Evolutionary conservation across 2,329 filamentous ascomycete genomes (phyloP).

Genomic region (Hyphodiscus sp.): DNA sequence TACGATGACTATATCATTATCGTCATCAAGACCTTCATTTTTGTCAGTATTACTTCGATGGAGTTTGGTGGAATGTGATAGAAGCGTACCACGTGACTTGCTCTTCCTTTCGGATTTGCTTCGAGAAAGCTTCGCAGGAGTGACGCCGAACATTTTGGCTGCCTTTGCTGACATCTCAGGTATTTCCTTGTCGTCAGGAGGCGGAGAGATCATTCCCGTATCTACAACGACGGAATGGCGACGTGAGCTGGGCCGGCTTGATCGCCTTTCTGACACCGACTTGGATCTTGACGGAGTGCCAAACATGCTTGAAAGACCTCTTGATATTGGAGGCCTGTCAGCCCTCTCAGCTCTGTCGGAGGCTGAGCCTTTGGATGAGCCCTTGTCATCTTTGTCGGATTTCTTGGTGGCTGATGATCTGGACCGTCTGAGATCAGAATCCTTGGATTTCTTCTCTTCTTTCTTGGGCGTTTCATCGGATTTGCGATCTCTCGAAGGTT

Average conservation of each 20-base stretch:
- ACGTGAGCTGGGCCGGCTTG: constrained; percentile 55
- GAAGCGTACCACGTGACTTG: constrained; percentile 37
- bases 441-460: constrained; percentile 38
- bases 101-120: constrained; percentile 41
- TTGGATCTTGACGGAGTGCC: constrained; percentile 63
- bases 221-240: constrained; percentile 62
- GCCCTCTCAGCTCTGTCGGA: constrained; percentile 49
- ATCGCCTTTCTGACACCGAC: constrained; percentile 59
- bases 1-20: constrained; percentile 47
- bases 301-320: constrained; percentile 57
- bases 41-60: constrained; percentile 13
- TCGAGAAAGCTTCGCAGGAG: constrained; percentile 39
- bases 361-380: constrained; percentile 60
- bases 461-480: constrained; percentile 14
- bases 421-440: constrained; percentile 44
- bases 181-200: constrained; percentile 54
- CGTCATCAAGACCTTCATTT: constrained; percentile 30
- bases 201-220: constrained; percentile 61
- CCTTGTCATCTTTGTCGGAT: constrained; percentile 56
- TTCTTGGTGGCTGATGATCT: constrained; percentile 50
- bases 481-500: constrained; percentile 28
- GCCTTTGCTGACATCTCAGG: constrained; percentile 64
- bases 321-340: constrained; percentile 37
- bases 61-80: constrained; percentile 1
- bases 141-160: constrained; percentile 66